Base-by-base conservation (phyloP, 2,329 filamentous ascomycete genomes). In the Lasiodiplodia hormozganensis region DNA sequence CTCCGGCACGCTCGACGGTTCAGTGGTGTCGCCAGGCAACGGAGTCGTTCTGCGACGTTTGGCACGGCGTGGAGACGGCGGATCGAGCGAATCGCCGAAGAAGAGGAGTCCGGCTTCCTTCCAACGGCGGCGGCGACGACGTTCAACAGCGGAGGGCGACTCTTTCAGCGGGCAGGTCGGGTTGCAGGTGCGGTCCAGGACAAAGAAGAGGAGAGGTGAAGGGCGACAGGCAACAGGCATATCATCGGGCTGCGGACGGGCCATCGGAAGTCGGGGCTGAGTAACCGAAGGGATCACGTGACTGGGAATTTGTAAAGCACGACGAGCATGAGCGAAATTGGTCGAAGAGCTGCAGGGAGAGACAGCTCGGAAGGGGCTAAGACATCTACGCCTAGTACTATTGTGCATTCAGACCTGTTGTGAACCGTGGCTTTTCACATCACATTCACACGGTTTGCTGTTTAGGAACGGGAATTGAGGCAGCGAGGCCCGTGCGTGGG, bases 121-220 rank as follows among this genome's bases (percentile, higher is more conserved):
- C 60, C 60, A 52, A 49, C 60, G 60, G 31, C 47, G 28, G 43
- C 28, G 16, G 38, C 60, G 31, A 38, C 60, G 43, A 11, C 28
- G 60, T 23, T 52, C 43, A 8, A 23, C 43, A 34, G n/a, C 16
- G 16, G 25, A 34, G 10, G 10, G 16, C 40, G 57, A 7, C 23
- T 47, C 28, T 31, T 18, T 25, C 10, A 21, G 25, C n/a, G 57
- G 57, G 16, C 25, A 21, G 23, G 57, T 62, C n/a, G 57, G 57
- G 38, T 62, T 31, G 57, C 51, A 34, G 38, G 23, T 36, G 40
- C 58, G 58, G 58, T 62, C 58, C 28, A 62, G 60, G 47, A 64
- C 60, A 64, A 64, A 52, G 60, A 64, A 64, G 43, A 64, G 60
- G 23, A 64, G 60, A 31, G 60, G 60, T 49, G 60, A 52, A 8